These are phyloP conservation scores for Discostella pseudostelligera DNA, from an alignment of 108 stramenopile genomes.

Conservation along the genomic window DNA sequence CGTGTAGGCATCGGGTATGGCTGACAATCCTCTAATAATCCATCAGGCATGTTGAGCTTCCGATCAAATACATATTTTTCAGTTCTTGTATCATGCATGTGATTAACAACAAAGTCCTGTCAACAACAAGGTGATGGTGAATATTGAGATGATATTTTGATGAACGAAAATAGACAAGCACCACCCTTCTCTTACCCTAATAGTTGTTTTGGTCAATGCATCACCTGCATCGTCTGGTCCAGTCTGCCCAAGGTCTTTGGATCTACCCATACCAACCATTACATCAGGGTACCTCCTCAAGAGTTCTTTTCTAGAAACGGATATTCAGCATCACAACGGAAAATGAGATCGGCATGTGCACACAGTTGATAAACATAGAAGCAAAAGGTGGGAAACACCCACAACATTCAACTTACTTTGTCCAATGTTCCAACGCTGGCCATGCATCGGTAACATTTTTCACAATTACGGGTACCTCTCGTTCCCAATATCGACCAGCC, in stretches of 20 bases:
- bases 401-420: conserved; percentile 22
- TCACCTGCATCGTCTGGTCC: conserved; percentile 45
- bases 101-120: conserved; percentile 30
- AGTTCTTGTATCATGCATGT: conserved; percentile 33
- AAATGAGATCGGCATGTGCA: no score
- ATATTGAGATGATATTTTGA: neutral
- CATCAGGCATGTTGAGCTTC: conserved; percentile 34
- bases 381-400: neutral
- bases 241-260: conserved; percentile 38
- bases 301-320: conserved; percentile 23
- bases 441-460: conserved; percentile 40
- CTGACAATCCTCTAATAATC: conserved; percentile 29
- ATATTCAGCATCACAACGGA: no score
- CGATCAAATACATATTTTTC: conserved; percentile 42
- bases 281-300: conserved; percentile 37
- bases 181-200: conserved; percentile 17
- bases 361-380: no score
- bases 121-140: neutral
- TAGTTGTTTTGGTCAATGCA: conserved; percentile 27
- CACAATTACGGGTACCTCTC: conserved; percentile 36
- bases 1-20: conserved; percentile 44
- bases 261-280: conserved; percentile 38
- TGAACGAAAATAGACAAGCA: neutral
- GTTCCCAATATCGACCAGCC: conserved; percentile 28
- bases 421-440: conserved; percentile 40